These are phyloP conservation scores for Mortierella sp. DNA, from an alignment of 371 early-diverging fungal genomes.

Conservation along the genomic window DNA sequence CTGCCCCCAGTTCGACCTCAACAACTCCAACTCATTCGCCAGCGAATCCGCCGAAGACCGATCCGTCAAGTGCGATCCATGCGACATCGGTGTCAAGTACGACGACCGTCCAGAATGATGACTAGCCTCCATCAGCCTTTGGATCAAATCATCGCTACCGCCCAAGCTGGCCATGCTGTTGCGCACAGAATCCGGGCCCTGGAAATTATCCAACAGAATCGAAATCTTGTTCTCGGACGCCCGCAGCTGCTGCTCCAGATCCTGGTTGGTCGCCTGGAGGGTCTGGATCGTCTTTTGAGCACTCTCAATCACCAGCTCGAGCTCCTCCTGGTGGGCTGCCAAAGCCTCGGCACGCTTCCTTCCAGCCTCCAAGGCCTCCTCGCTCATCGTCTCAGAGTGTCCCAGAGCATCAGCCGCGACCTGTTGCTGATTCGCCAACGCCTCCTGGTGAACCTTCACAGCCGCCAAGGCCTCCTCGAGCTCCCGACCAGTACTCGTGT, in stretches of 20 bases:
- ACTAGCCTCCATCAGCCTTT: conserved; percentile 42
- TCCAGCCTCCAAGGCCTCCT: conserved; percentile 19
- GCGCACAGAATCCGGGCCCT: conserved; percentile 47
- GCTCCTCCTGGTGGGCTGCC: conserved; percentile 40
- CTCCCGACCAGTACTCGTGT: conserved; percentile 24
- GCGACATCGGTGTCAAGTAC: conserved; percentile 35
- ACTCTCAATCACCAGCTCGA: conserved; percentile 41
- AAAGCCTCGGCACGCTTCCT: conserved; percentile 14
- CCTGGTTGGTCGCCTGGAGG: conserved; percentile 43
- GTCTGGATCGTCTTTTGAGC: conserved; percentile 37
- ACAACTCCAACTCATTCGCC: conserved; percentile 55
- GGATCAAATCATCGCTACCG: conserved; percentile 41
- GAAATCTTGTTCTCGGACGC: conserved; percentile 59
- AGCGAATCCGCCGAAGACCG: conserved; percentile 52
- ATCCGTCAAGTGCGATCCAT: conserved; percentile 43
- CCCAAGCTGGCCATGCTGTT: conserved; percentile 41
- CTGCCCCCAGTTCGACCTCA: conserved; percentile 49
- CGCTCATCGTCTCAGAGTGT: conserved; percentile 4
- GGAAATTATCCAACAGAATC: conserved; percentile 55
- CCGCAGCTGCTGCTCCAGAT: conserved; percentile 50
- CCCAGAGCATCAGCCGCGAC: neutral
- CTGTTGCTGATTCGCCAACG: neutral
- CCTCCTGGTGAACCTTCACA: conserved; percentile 21
- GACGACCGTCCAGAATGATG: conserved; percentile 19
- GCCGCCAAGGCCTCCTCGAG: conserved; percentile 30